Evolutionary conservation across 768 basidiomycete genomes (phyloP).

Genomic region (Baorangia bicolor): DNA sequence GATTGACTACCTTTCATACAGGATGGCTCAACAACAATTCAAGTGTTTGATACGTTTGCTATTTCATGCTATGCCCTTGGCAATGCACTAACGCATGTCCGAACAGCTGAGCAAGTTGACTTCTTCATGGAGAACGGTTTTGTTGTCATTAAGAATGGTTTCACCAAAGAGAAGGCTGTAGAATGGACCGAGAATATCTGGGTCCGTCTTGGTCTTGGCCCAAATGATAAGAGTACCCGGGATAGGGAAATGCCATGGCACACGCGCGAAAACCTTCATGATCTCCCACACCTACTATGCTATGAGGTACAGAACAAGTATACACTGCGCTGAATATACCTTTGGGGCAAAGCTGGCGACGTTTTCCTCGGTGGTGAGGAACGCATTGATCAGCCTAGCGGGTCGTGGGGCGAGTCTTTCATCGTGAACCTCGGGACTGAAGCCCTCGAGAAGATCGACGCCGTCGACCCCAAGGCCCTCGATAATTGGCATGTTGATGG

Average conservation of each 20-base stretch:
- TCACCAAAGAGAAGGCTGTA: slow-evolving; percentile 46
- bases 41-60: slow-evolving; percentile 36
- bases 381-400: background rate
- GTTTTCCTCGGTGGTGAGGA: background rate
- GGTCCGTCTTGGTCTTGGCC: slow-evolving; percentile 51
- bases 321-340: slow-evolving; percentile 26
- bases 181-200: slow-evolving; percentile 53
- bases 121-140: slow-evolving; percentile 59
- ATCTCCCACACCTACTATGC: background rate
- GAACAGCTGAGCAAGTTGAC: slow-evolving; percentile 45
- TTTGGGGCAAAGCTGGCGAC: slow-evolving; percentile 54
- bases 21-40: background rate
- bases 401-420: background rate
- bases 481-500: background rate
- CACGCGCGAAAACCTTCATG: slow-evolving; percentile 24
- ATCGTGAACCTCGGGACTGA: background rate
- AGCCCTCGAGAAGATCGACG: background rate
- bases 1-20: background rate
- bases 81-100: background rate
- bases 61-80: background rate
- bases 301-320: background rate
- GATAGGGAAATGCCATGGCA: slow-evolving; percentile 53
- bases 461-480: background rate
- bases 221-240: slow-evolving; percentile 57
- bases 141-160: slow-evolving; percentile 50